These are phyloP conservation scores for Cercospora zeae-maydis DNA, from an alignment of 2,329 filamentous ascomycete species.

Conservation along the genomic window DNA sequence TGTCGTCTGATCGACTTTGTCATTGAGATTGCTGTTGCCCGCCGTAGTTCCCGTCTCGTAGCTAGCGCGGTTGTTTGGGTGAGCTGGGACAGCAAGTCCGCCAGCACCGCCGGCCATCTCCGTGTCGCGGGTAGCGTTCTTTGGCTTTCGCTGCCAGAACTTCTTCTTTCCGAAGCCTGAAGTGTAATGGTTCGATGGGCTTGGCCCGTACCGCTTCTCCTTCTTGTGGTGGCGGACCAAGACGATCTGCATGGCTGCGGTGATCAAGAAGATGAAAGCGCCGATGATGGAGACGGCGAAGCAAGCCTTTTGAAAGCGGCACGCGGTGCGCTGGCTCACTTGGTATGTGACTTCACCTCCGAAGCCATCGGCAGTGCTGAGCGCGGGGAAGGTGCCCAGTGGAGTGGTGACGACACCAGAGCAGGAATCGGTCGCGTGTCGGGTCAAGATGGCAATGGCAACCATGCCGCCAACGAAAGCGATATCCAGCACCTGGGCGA, in stretches of 20 bases:
- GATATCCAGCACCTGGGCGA: constrained; percentile 60
- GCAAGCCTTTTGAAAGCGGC: constrained; percentile 70
- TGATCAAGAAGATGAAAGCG: constrained; percentile 73
- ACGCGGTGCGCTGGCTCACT: constrained; percentile 57
- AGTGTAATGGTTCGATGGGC: constrained; percentile 66
- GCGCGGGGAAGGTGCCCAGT: constrained; percentile 62
- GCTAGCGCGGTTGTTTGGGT: constrained; percentile 42
- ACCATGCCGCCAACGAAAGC: constrained; percentile 74
- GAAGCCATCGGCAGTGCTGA: constrained; percentile 47
- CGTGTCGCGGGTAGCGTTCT: constrained; percentile 39
- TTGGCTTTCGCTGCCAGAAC: constrained; percentile 35
- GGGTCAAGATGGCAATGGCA: constrained; percentile 73
- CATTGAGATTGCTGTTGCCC: constrained; percentile 32
- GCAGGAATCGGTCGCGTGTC: constrained; percentile 66
- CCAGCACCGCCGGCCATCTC: constrained; percentile 41
- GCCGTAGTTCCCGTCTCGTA: constrained; percentile 52
- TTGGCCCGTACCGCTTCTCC: constrained; percentile 68
- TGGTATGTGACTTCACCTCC: constrained; percentile 49
- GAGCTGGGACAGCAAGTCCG: constrained; percentile 29
- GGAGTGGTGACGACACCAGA: constrained; percentile 61
- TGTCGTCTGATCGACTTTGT: constrained; percentile 31
- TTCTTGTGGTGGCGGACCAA: constrained; percentile 69
- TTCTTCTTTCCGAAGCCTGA: constrained; percentile 50
- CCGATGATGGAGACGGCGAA: constrained; percentile 76
- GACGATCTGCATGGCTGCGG: constrained; percentile 64